phyloP scores from a whole-genome alignment of 2,329 filamentous ascomycete genomes.

The Epichloe scottii region DNA sequence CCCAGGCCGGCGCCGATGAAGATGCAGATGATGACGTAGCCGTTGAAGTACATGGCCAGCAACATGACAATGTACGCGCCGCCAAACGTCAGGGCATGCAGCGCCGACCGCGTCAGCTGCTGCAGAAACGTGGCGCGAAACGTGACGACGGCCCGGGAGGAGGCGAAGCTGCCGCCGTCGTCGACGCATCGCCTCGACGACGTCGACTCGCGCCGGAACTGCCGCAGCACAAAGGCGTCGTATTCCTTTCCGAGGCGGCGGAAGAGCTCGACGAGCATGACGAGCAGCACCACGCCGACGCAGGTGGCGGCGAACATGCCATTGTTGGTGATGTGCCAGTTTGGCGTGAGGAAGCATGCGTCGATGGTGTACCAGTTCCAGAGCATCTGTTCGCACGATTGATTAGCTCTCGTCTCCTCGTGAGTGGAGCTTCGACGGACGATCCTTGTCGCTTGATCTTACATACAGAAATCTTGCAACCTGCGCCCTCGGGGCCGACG shows the following conservation, averaged over 20 bases:
- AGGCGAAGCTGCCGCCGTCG: constrained; percentile 12
- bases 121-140: constrained; percentile 48
- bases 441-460: too few relatives aligned
- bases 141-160: constrained; percentile 14
- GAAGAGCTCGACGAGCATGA: constrained; percentile 57
- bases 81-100: constrained; percentile 60
- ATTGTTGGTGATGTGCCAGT: constrained; percentile 59
- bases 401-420: neutral
- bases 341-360: constrained; percentile 55
- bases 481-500: constrained; percentile 9
- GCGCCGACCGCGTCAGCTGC: constrained; percentile 49
- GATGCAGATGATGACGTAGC: constrained; percentile 70
- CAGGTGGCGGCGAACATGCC: constrained; percentile 70
- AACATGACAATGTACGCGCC: constrained; percentile 71
- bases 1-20: constrained; percentile 42
- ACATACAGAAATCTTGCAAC: constrained; percentile 22
- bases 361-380: constrained; percentile 69
- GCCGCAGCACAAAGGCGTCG: constrained; percentile 50
- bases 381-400: too few relatives aligned
- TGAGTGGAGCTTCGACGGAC: neutral
- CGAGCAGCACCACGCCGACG: constrained; percentile 61
- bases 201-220: constrained; percentile 24
- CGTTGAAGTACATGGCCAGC: constrained; percentile 48
- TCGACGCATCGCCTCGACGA: constrained; percentile 9
- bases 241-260: constrained; percentile 61